Evolutionary conservation across 306 rosid genomes (phyloP).

Genomic region (Parietaria judaica): DNA sequence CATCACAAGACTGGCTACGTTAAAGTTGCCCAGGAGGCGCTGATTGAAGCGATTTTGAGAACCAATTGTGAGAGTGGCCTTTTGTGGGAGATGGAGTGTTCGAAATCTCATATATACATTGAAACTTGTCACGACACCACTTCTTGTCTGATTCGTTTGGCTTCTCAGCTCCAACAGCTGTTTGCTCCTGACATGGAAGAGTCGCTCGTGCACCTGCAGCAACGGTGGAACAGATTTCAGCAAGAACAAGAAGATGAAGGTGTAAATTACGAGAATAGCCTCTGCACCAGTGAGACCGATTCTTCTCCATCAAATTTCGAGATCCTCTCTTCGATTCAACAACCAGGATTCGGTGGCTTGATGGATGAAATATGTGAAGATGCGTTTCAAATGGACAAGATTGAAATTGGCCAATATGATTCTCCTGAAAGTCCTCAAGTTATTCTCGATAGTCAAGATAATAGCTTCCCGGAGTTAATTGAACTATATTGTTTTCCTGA

Average conservation of each 20-base stretch:
- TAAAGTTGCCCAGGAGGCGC: slow-evolving; percentile 75
- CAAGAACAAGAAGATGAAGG: slow-evolving; percentile 54
- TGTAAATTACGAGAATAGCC: slow-evolving; percentile 28
- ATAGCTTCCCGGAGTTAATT: slow-evolving; percentile 51
- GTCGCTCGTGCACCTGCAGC: slow-evolving; percentile 83
- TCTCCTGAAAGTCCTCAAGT: slow-evolving; percentile 37
- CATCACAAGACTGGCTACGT: slow-evolving; percentile 68
- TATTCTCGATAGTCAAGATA: slow-evolving; percentile 37
- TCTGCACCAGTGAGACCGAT: slow-evolving; percentile 29
- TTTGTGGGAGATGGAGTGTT: slow-evolving; percentile 77
- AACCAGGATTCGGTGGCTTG: slow-evolving; percentile 43
- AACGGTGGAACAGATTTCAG: slow-evolving; percentile 78
- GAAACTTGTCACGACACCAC: slow-evolving; percentile 88
- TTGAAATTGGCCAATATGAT: slow-evolving; percentile 27
- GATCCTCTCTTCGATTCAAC: slow-evolving; percentile 28
- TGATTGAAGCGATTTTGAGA: slow-evolving; percentile 69
- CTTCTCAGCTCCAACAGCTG: slow-evolving; percentile 75
- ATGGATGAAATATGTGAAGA: slow-evolving; percentile 89
- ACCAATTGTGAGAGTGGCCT: slow-evolving; percentile 65
- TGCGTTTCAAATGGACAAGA: slow-evolving; percentile 49
- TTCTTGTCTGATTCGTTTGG: slow-evolving; percentile 63
- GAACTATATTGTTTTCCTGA: slow-evolving; percentile 70
- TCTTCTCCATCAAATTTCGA: slow-evolving; percentile 32
- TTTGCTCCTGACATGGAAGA: slow-evolving; percentile 98
- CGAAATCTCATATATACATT: slow-evolving; percentile 55